Evolutionary conservation across 2,329 filamentous ascomycete species (phyloP).

Genomic region (Hypoxylon sp.): DNA sequence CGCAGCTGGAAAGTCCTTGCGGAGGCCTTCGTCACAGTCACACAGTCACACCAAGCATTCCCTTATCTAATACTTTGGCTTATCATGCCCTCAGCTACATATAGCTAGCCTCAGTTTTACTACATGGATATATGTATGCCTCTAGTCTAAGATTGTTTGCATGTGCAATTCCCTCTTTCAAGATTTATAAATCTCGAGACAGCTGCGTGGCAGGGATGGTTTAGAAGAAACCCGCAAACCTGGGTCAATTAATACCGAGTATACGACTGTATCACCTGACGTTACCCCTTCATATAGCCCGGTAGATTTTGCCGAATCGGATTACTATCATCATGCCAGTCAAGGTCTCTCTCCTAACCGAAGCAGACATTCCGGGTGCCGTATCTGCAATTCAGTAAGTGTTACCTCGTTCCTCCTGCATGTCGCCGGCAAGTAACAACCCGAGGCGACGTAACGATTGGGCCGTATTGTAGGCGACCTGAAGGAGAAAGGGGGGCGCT

Average conservation of each 20-base stretch:
- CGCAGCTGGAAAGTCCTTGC: conserved; percentile 1
- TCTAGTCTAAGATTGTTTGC: not conserved
- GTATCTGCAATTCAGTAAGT: conserved; percentile 55
- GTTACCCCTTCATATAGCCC: conserved; percentile 36
- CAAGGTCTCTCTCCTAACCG: conserved; percentile 50
- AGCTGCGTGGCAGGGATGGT: conserved; percentile 12
- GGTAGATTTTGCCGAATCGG: conserved; percentile 41
- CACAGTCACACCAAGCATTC: not conserved
- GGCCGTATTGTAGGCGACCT: conserved; percentile 20
- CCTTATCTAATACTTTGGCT: not conserved
- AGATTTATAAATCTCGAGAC: not conserved
- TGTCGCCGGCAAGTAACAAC: conserved; percentile 30
- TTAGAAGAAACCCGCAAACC: conserved; percentile 11
- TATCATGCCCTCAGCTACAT: not conserved
- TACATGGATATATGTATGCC: not conserved
- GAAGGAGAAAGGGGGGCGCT: conserved; percentile 14
- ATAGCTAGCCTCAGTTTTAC: not conserved
- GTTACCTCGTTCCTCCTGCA: conserved; percentile 24
- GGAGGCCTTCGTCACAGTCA: not conserved
- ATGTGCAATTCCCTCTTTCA: not conserved
- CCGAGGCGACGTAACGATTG: conserved; percentile 19
- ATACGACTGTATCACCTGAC: conserved; percentile 28
- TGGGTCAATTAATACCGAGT: conserved; percentile 28
- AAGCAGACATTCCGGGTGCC: conserved; percentile 53
- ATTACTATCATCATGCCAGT: conserved; percentile 46